Evolutionary conservation across 768 basidiomycete genomes (phyloP).

Genomic region (Leccinum subgranulosum): DNA sequence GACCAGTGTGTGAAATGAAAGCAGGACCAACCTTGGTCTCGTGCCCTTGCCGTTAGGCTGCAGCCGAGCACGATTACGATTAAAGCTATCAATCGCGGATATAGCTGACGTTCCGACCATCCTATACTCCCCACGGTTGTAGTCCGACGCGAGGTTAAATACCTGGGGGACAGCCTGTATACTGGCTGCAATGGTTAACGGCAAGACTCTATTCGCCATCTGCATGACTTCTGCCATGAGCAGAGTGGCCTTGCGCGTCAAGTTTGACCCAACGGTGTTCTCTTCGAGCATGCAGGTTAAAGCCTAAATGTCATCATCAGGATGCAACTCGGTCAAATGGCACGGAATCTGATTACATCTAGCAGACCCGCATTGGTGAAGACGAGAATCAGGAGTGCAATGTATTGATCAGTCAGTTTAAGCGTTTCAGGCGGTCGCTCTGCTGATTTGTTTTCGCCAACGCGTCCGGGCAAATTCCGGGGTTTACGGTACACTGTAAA

Average conservation of each 20-base stretch:
- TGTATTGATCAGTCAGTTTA: constrained; percentile 90
- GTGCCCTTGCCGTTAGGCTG: constrained; percentile 57
- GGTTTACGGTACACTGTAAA: constrained; percentile 63
- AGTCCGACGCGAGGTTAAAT: constrained; percentile 81
- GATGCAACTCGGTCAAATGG: not conserved
- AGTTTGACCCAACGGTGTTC: constrained; percentile 59
- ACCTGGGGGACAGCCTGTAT: constrained; percentile 86
- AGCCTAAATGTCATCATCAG: constrained; percentile 48
- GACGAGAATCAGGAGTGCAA: constrained; percentile 78
- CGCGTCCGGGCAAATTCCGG: constrained; percentile 33
- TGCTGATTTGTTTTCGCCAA: constrained; percentile 35
- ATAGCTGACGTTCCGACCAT: constrained; percentile 83
- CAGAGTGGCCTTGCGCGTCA: constrained; percentile 88
- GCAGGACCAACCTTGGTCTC: constrained; percentile 56
- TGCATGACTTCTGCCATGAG: constrained; percentile 90
- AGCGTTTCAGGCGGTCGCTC: constrained; percentile 56
- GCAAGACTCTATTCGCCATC: constrained; percentile 83
- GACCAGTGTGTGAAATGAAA: not conserved
- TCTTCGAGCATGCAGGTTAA: constrained; percentile 85
- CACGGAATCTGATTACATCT: constrained; percentile 54
- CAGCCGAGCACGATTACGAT: constrained; percentile 77
- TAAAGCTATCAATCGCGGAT: constrained; percentile 87
- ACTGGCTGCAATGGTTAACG: constrained; percentile 73
- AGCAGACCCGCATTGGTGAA: constrained; percentile 85
- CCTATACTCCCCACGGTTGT: constrained; percentile 70